phyloP scores from a whole-genome alignment of 1,284 basidiomycete genomes.

The Cryptococcus sp. region DNA sequence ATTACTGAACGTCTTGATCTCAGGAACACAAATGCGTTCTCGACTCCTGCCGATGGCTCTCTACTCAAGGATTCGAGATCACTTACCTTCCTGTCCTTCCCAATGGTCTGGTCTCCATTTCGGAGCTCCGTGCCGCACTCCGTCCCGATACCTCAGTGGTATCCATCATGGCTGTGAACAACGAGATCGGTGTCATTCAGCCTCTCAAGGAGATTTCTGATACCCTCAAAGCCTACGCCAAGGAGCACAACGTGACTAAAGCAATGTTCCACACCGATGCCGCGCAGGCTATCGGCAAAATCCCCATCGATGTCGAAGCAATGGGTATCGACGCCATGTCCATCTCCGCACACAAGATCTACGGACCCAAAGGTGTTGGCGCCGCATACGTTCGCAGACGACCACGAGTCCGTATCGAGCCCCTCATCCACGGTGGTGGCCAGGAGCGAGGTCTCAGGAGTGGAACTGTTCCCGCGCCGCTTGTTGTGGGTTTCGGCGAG shows the following conservation, averaged over 20 bases:
- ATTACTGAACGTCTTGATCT: not conserved
- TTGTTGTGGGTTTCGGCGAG: slow-evolving; percentile 93
- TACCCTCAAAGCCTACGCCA: slow-evolving; percentile 60
- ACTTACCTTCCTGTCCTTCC: slow-evolving; percentile 92
- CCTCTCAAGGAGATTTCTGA: slow-evolving; percentile 94
- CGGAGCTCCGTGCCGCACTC: slow-evolving; percentile 76
- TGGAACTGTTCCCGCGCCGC: slow-evolving; percentile 86
- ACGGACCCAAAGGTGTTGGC: slow-evolving; percentile 96
- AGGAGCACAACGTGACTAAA: slow-evolving; percentile 70
- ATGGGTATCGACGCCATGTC: slow-evolving; percentile 95
- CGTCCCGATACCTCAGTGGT: slow-evolving; percentile 83
- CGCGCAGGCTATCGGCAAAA: slow-evolving; percentile 92
- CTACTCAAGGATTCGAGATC: slow-evolving; percentile 96
- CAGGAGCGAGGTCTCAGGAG: slow-evolving; percentile 95
- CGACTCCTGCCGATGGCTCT: slow-evolving; percentile 92
- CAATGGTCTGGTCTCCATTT: slow-evolving; percentile 80
- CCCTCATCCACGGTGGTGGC: slow-evolving; percentile 92
- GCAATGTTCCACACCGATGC: slow-evolving; percentile 97
- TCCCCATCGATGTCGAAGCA: slow-evolving; percentile 88
- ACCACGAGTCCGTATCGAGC: slow-evolving; percentile 91
- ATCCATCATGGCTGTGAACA: slow-evolving; percentile 99
- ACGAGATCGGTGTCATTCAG: slow-evolving; percentile 98
- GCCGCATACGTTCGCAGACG: slow-evolving; percentile 91
- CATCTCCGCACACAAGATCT: slow-evolving; percentile 96
- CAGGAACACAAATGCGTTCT: slow-evolving; percentile 99